Percentiles rank a stretch among this genome's conserved stretches.
Conservation (phyloP, 1,284 basidiomycete species). For the Tylopilus sp. region DNA sequence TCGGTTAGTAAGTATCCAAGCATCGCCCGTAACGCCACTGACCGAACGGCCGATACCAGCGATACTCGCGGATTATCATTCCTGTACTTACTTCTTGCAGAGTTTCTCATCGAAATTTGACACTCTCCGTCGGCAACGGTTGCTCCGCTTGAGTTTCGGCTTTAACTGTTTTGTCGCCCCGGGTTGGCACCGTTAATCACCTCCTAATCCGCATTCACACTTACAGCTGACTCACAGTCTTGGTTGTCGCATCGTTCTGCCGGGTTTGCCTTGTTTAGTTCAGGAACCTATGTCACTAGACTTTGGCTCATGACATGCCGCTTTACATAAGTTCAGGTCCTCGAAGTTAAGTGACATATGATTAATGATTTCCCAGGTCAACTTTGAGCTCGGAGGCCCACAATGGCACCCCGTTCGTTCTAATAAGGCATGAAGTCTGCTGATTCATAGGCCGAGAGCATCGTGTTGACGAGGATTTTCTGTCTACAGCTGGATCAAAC, state of each 20-base stretch:
- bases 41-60: background rate
- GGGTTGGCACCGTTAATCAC: background rate
- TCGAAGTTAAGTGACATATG: background rate
- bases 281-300: background rate
- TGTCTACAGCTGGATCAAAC: background rate
- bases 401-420: background rate
- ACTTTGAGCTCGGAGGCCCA: background rate
- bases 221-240: too few relatives aligned
- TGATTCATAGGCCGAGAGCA: too few relatives aligned
- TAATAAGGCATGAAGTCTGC: background rate
- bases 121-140: too few relatives aligned
- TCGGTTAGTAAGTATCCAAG: background rate
- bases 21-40: background rate
- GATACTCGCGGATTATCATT: too few relatives aligned
- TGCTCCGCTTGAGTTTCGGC: background rate
- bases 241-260: background rate
- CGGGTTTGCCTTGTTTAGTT: background rate
- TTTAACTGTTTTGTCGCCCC: background rate
- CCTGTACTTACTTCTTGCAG: background rate
- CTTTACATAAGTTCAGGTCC: background rate
- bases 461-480: too few relatives aligned
- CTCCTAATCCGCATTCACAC: background rate
- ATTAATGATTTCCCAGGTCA: background rate
- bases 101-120: background rate
- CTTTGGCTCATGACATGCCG: background rate